phyloP scores from a whole-genome alignment of 257 asterid genomes.

The Mitragyna speciosa region DNA sequence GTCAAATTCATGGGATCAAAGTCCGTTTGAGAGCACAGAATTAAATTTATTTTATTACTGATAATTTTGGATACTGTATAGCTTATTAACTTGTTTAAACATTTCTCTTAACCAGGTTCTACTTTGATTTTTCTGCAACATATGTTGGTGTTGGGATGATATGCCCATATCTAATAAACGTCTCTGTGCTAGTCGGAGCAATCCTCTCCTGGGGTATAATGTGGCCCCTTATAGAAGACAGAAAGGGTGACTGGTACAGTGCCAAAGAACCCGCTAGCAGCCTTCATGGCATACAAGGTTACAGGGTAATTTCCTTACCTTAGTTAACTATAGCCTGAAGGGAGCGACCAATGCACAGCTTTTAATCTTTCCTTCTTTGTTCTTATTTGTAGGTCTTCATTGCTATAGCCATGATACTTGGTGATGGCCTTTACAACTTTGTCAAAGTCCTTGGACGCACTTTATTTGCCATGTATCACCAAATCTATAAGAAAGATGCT shows the following conservation, averaged over 20 bases:
- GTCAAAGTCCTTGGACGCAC: constrained; percentile 74
- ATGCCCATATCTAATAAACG: constrained; percentile 79
- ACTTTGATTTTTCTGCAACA: constrained; percentile 89
- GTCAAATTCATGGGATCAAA: neutral
- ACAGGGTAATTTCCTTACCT: constrained; percentile 48
- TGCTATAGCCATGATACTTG: constrained; percentile 91
- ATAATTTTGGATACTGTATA: neutral
- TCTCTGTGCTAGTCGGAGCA: constrained; percentile 84
- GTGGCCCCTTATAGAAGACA: constrained; percentile 83
- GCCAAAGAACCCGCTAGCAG: constrained; percentile 38
- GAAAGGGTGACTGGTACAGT: constrained; percentile 74
- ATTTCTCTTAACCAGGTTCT: constrained; percentile 54
- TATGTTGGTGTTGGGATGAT: constrained; percentile 99
- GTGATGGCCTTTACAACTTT: constrained; percentile 92
- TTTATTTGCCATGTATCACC: constrained; percentile 56
- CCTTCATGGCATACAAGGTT: constrained; percentile 92
- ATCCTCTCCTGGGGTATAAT: constrained; percentile 94
- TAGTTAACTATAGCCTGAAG: neutral
- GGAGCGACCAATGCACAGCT: neutral
- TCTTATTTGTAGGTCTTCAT: constrained; percentile 59
- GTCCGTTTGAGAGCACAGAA: neutral
- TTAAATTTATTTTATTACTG: neutral
- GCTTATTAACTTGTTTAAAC: neutral
- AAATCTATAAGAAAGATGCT: constrained; percentile 36
- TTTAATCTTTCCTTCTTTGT: constrained; percentile 1